Evolutionary conservation across 768 basidiomycete genomes (phyloP).

Genomic region (Boletales sp.): DNA sequence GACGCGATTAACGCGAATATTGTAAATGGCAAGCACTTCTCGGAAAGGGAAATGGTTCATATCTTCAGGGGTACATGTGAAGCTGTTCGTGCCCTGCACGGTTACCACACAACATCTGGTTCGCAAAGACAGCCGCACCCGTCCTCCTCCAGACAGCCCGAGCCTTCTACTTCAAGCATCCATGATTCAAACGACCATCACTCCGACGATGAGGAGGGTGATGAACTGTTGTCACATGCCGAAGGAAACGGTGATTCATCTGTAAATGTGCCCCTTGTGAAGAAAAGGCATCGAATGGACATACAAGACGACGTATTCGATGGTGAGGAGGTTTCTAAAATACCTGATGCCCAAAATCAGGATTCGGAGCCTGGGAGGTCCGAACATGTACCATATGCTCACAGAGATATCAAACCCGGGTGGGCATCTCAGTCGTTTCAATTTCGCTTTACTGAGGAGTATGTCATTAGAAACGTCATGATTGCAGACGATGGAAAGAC

Average conservation of each 20-base stretch:
- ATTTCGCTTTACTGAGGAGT: constrained; percentile 3
- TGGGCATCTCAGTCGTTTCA: constrained; percentile 36
- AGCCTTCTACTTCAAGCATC: constrained; percentile 21
- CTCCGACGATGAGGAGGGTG: constrained; percentile 57
- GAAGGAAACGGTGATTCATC: constrained; percentile 56
- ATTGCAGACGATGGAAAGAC: constrained; percentile 80
- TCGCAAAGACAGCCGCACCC: constrained; percentile 21
- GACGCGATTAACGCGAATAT: constrained; percentile 87
- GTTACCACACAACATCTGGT: constrained; percentile 56
- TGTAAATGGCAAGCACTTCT: constrained; percentile 76
- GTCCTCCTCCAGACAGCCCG: constrained; percentile 10
- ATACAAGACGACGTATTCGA: constrained; percentile 67
- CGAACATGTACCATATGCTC: constrained; percentile 86
- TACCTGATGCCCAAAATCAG: constrained; percentile 39
- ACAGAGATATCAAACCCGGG: constrained; percentile 97
- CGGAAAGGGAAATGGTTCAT: constrained; percentile 84
- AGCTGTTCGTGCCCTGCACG: constrained; percentile 93
- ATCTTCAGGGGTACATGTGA: constrained; percentile 94
- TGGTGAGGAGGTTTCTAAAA: constrained; percentile 61
- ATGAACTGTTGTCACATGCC: constrained; percentile 70
- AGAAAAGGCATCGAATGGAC: constrained; percentile 42
- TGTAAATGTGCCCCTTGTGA: constrained; percentile 58
- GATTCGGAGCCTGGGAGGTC: constrained; percentile 34
- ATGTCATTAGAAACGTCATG: constrained; percentile 80
- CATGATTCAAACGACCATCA: constrained; percentile 25